Evolutionary conservation across 1,139 yeast genomes (phyloP).

Genomic region (Pichia sp.): DNA sequence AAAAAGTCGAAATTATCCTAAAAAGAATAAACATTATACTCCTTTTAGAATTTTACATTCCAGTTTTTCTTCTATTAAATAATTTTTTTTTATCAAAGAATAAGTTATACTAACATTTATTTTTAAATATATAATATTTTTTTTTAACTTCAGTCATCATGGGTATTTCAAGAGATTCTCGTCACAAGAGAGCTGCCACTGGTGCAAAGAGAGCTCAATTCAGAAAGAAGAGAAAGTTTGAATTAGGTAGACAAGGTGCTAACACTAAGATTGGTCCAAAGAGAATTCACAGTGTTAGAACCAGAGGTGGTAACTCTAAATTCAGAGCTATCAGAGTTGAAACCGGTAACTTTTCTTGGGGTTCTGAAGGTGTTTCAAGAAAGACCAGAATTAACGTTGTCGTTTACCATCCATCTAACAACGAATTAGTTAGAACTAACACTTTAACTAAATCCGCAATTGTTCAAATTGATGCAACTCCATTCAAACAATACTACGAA

Average conservation of each 20-base stretch:
- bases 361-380: slow-evolving; percentile 96
- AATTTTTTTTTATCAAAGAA: not conserved
- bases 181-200: slow-evolving; percentile 99
- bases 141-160: slow-evolving; percentile 38
- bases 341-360: slow-evolving; percentile 99
- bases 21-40: too few species aligned
- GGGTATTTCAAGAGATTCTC: slow-evolving; percentile 99
- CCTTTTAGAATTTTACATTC: too few species aligned
- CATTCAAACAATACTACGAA: slow-evolving; percentile 99
- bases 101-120: slow-evolving; percentile 7
- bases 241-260: slow-evolving; percentile 99
- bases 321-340: slow-evolving; percentile 99
- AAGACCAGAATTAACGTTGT: slow-evolving; percentile 98
- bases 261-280: slow-evolving; percentile 98
- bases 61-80: not conserved
- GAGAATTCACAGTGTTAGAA: slow-evolving; percentile 98
- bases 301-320: slow-evolving; percentile 99
- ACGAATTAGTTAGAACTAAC: slow-evolving; percentile 99
- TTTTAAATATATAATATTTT: not conserved
- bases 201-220: slow-evolving; percentile 99
- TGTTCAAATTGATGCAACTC: slow-evolving; percentile 99
- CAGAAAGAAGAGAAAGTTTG: slow-evolving; percentile 99
- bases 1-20: too few species aligned
- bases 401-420: slow-evolving; percentile 98
- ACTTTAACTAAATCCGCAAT: slow-evolving; percentile 98